phyloP scores from a whole-genome alignment of 2,329 filamentous ascomycete species.

The Aspergillus felis region DNA sequence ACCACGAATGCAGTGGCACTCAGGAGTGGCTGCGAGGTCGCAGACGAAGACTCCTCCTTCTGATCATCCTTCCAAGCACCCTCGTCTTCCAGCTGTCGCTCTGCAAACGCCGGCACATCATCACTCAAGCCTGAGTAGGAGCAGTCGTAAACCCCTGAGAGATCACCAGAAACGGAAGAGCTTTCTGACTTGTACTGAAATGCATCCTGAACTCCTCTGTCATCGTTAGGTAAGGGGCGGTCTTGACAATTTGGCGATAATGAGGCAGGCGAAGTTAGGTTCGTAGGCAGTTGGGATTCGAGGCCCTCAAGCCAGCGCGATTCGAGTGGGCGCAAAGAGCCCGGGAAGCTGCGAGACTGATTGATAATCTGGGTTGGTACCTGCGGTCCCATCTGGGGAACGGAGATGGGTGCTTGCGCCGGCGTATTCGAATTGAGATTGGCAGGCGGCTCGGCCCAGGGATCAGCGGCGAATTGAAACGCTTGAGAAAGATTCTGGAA shows the following conservation, averaged over 20 bases:
- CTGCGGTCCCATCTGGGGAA: slow-evolving; percentile 18
- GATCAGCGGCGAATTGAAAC: slow-evolving; percentile 26
- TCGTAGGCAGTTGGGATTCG: slow-evolving; percentile 31
- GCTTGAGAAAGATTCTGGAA: slow-evolving; percentile 29
- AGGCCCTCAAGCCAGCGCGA: slow-evolving; percentile 31
- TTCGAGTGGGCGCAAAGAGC: slow-evolving; percentile 28
- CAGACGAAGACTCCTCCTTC: slow-evolving; percentile 22
- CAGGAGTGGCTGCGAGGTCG: slow-evolving; percentile 20
- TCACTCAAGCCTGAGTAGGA: slow-evolving; percentile 31
- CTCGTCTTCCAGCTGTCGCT: slow-evolving; percentile 30
- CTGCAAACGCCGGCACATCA: slow-evolving; percentile 25
- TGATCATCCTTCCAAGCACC: slow-evolving; percentile 27
- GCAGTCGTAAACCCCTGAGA: slow-evolving; percentile 30
- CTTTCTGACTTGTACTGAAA: slow-evolving; percentile 35
- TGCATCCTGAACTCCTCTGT: slow-evolving; percentile 21
- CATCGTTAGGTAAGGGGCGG: slow-evolving; percentile 13
- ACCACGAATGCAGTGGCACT: slow-evolving; percentile 35
- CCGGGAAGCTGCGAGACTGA: slow-evolving; percentile 19
- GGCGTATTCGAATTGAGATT: slow-evolving; percentile 11
- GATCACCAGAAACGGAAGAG: slow-evolving; percentile 35
- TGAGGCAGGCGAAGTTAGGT: slow-evolving; percentile 24
- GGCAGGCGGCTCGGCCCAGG: slow-evolving; percentile 23
- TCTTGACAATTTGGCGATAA: slow-evolving; percentile 17
- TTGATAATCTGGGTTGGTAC: slow-evolving; percentile 17
- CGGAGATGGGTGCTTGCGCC: slow-evolving; percentile 11